Base-by-base conservation (phyloP, 2,329 filamentous ascomycete genomes). In the Claviceps sp. region DNA sequence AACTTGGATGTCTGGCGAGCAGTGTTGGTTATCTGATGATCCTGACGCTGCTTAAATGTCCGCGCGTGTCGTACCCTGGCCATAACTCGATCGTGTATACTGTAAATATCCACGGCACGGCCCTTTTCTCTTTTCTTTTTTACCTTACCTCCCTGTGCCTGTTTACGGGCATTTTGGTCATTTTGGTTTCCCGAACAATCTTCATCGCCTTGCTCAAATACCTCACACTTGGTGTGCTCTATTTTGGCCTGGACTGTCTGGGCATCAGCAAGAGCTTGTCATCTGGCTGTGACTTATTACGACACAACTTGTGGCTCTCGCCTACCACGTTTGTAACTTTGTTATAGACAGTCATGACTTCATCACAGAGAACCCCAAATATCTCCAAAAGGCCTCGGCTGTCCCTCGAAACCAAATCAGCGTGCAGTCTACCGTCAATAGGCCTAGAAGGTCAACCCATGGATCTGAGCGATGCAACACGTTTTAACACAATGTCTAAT, bases 401-500 rank as follows among this genome's bases (percentile, higher is more conserved):
- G 55, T 77, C 76, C 50, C 73, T 80, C 58, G 73, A 78, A 60
- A 79, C 72, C 59, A 76, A 75, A 59, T 67, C 74, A 23, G 62
- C 69, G 34, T 61, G 64, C 52, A 65, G 64, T 37, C 61, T 70
- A 3, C 60, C 58, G 42, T 62, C 66, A 50, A 70, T 66, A 50
- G 63, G 70, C 22, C 55, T 58, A 16, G 58, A 62, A 54, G 61
- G 60, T 46, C 64, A 63, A 50, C 52, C 60, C 40, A 57, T 77
- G 40, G 74, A 82, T 57, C 75, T 77, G 34, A 75, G 71, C 53
- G 81, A 80, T 36, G 78, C 79, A 3, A 83, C 80, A 1, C 70
- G 78, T 22, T 82, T 82, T 67, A 83, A 83, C 65, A 83, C 80
- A 2, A 71, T 83, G 40, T 81, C 79, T 50, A 83, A 83, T 64